Evolutionary conservation across 352 stramenopile species (phyloP), one percentile per base, ranked within the genome.

Genomic region (Phytophthora sp.): DNA sequence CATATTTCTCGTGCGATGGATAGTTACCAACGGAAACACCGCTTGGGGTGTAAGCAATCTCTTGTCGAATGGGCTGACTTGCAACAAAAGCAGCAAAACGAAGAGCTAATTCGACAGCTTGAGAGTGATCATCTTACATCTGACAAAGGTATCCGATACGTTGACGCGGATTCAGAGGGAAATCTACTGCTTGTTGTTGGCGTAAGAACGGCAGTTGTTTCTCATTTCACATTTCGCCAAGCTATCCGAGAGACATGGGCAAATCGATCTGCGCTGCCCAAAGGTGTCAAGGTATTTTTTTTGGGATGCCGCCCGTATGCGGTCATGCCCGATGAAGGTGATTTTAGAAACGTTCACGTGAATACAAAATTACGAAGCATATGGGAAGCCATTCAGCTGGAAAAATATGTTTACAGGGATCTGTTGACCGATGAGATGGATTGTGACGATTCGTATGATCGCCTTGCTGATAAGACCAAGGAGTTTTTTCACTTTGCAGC

Each of bases 381-480:
- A n/a, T 13, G 56, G 5, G 27, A 58, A 27, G 52, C 69, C 2
- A 39, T 77, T 13, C 41, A 57, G 21, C n/a, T 51, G n/a, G 75
- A 89, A 39, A 73, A 70, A n/a, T 31, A 35, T 3, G 39, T 60
- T 15, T 74, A 64, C 48, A 32, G 54, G 1, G 79, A 88, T 35
- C 24, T 90, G 15, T 54, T 90, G 8, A 76, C 74, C 0, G 31
- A 76, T 10, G 66, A 86, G 17, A 66, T 88, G 12, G 54, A 70
- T 13, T 84, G 77, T 35, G 27, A 62, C 17, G 77, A 88, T 42
- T 60, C 61, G 12, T 90, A 88, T 55, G 17, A 57, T 5, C 34
- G 69, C 5, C 58, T 88, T 15, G 62, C 79, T 1, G 55, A 79
- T 23, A 88, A 90, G 46, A 65, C 77, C 9, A 79, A 79, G 38